Evolutionary conservation across 2,329 filamentous ascomycete species (phyloP).

Genomic region (Fusarium keratoplasticum): DNA sequence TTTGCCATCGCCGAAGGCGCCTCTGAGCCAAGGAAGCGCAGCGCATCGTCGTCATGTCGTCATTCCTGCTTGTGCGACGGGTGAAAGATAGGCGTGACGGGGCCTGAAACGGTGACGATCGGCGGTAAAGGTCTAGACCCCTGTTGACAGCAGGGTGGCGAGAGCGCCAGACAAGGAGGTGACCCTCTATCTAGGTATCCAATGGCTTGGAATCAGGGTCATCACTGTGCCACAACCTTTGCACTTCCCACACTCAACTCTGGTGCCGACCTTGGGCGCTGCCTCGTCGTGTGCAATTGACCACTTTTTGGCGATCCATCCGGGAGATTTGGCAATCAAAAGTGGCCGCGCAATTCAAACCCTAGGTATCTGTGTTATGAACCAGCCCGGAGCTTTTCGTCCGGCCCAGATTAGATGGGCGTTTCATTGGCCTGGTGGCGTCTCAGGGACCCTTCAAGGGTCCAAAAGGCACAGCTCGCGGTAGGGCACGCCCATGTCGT

Average conservation of each 20-base stretch:
- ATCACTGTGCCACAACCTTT: slow-evolving; percentile 28
- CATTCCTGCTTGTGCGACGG: slow-evolving; percentile 31
- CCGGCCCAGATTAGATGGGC: slow-evolving; percentile 19
- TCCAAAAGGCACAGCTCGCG: slow-evolving; percentile 31
- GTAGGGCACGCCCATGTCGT: slow-evolving; percentile 34
- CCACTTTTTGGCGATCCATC: slow-evolving; percentile 6
- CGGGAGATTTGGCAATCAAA: neutral
- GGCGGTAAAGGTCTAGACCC: slow-evolving; percentile 33
- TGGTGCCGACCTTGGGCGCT: slow-evolving; percentile 9
- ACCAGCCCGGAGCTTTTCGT: slow-evolving; percentile 38
- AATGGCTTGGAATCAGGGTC: slow-evolving; percentile 30
- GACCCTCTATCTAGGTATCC: slow-evolving; percentile 24
- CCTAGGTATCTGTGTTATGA: slow-evolving; percentile 24
- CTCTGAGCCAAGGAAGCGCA: slow-evolving; percentile 20
- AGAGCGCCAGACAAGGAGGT: slow-evolving; percentile 31
- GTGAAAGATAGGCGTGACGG: slow-evolving; percentile 29
- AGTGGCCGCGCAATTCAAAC: slow-evolving; percentile 1
- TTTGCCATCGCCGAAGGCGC: slow-evolving; percentile 16
- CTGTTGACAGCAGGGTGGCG: slow-evolving; percentile 40
- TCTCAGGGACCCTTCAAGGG: slow-evolving; percentile 32
- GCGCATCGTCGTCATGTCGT: slow-evolving; percentile 40
- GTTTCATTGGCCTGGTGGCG: slow-evolving; percentile 32
- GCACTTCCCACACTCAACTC: slow-evolving; percentile 27
- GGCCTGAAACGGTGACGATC: slow-evolving; percentile 37
- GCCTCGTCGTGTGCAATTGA: neutral